Percentiles rank a stretch among this genome's conserved stretches.
These are phyloP conservation scores for Testicularia cyperi DNA, from an alignment of 1,284 basidiomycete genomes.

Conservation along the genomic window DNA sequence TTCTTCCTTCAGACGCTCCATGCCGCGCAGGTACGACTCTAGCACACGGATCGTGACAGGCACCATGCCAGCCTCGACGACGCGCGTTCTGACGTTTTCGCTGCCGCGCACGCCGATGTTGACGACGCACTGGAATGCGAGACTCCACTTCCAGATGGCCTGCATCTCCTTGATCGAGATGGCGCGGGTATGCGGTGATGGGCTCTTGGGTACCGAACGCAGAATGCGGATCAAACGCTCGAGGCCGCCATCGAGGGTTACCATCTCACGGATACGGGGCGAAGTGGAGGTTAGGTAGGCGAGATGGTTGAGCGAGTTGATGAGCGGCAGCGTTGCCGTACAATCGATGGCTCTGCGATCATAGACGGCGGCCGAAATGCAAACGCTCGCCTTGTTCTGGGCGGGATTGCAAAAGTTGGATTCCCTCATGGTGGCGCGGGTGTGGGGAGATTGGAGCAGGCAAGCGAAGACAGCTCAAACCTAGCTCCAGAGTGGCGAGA, in stretches of 20 bases:
- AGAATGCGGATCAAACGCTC: conserved; percentile 87
- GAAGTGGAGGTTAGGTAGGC: conserved; percentile 96
- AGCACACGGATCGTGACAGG: conserved; percentile 92
- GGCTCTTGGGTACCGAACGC: conserved; percentile 35
- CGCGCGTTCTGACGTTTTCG: conserved; percentile 77
- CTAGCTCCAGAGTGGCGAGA: too few species aligned
- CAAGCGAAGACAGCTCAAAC: too few species aligned
- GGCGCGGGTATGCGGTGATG: conserved; percentile 19
- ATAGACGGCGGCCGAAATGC: conserved; percentile 90
- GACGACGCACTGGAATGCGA: conserved; percentile 92
- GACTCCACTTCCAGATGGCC: conserved; percentile 58
- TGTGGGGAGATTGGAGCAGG: neutral
- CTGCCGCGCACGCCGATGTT: conserved; percentile 97
- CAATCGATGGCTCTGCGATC: conserved; percentile 95
- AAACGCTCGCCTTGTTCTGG: conserved; percentile 92
- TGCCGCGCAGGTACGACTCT: conserved; percentile 70
- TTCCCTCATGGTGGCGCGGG: conserved; percentile 83
- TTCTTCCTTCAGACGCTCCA: conserved; percentile 58
- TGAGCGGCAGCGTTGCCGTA: conserved; percentile 81
- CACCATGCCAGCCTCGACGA: conserved; percentile 92
- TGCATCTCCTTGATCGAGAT: conserved; percentile 54
- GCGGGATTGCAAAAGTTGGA: conserved; percentile 93
- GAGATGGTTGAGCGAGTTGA: conserved; percentile 95
- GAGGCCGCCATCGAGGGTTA: conserved; percentile 94
- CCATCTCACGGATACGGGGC: conserved; percentile 94